Conservation (phyloP, 768 basidiomycete genomes). For the Agrocybe pediades region DNA sequence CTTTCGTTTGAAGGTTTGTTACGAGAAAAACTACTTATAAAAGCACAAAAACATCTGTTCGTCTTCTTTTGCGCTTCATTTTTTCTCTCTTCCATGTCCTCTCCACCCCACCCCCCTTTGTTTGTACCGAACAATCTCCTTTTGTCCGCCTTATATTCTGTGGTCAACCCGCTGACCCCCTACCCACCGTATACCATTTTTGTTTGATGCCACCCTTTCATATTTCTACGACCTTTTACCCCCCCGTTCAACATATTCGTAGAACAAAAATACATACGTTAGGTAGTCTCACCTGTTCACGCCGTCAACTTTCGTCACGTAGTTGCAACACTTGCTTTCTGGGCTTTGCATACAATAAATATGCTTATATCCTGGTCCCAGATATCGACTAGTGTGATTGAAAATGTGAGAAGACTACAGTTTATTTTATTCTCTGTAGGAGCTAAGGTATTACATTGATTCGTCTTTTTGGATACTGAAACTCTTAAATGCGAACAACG, state of each 20-base stretch:
- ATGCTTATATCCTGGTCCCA: constrained; percentile 29
- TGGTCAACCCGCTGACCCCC: constrained; percentile 23
- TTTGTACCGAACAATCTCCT: constrained; percentile 16
- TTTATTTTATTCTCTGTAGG: background rate
- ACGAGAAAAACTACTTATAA: constrained; percentile 18
- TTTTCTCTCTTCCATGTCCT: constrained; percentile 27
- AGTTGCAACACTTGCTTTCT: constrained; percentile 21
- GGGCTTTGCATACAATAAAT: constrained; percentile 33
- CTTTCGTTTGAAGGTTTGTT: constrained; percentile 11
- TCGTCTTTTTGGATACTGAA: background rate
- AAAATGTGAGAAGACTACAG: background rate
- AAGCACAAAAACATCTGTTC: constrained; percentile 52
- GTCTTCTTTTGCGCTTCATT: constrained; percentile 34
- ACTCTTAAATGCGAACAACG: constrained; percentile 60
- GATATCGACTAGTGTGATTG: background rate
- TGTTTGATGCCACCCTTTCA: constrained; percentile 1
- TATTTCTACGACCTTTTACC: constrained; percentile 16
- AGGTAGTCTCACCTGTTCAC: too few species aligned
- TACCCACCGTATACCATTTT: constrained; percentile 14
- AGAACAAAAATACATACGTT: constrained; percentile 34
- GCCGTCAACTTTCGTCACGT: constrained; percentile 27
- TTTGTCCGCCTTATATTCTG: constrained; percentile 20
- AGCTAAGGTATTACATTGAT: constrained; percentile 10
- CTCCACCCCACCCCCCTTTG: constrained; percentile 25
- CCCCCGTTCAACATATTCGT: constrained; percentile 22